phyloP scores from a whole-genome alignment of 164 flowering plant genomes.

The Berberis vulgaris region DNA sequence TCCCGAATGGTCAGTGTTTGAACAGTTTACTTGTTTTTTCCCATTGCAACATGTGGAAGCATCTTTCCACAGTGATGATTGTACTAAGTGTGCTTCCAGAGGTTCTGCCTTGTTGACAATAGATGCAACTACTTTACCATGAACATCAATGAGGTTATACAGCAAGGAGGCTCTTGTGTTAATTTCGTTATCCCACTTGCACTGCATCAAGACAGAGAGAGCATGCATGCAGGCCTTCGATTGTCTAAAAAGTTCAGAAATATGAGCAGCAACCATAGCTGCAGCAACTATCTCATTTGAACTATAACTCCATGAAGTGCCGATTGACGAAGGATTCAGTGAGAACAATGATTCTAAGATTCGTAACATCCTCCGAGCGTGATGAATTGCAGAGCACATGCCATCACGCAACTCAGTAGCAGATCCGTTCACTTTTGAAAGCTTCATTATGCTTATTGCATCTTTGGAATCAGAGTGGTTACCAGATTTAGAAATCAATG shows the following conservation, averaged over 20 bases:
- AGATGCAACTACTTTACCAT: slow-evolving; percentile 86
- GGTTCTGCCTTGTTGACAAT: slow-evolving; percentile 90
- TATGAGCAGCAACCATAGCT: slow-evolving; percentile 98
- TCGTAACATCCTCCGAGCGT: slow-evolving; percentile 72
- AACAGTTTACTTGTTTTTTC: slow-evolving; percentile 20
- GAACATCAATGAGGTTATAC: slow-evolving; percentile 80
- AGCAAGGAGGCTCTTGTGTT: slow-evolving; percentile 74
- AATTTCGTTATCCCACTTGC: slow-evolving; percentile 89
- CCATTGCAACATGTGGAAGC: slow-evolving; percentile 24
- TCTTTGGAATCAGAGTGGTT: slow-evolving; percentile 29
- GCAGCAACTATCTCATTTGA: slow-evolving; percentile 97
- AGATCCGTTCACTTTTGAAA: slow-evolving; percentile 45
- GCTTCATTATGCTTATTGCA: slow-evolving; percentile 21
- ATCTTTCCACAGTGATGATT: slow-evolving; percentile 46
- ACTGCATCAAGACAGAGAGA: slow-evolving; percentile 62
- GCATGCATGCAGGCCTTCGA: slow-evolving; percentile 93
- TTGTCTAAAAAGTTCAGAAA: slow-evolving; percentile 77
- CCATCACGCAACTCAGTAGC: slow-evolving; percentile 42
- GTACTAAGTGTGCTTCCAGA: slow-evolving; percentile 57
- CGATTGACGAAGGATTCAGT: slow-evolving; percentile 82
- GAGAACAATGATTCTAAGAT: slow-evolving; percentile 88
- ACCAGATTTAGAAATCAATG: slow-evolving; percentile 45
- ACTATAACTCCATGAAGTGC: slow-evolving; percentile 88
- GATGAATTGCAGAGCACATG: slow-evolving; percentile 59
- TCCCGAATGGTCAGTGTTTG: slow-evolving; percentile 23